These are phyloP conservation scores for Plantago major DNA, from an alignment of 257 asterid species.

Conservation along the genomic window DNA sequence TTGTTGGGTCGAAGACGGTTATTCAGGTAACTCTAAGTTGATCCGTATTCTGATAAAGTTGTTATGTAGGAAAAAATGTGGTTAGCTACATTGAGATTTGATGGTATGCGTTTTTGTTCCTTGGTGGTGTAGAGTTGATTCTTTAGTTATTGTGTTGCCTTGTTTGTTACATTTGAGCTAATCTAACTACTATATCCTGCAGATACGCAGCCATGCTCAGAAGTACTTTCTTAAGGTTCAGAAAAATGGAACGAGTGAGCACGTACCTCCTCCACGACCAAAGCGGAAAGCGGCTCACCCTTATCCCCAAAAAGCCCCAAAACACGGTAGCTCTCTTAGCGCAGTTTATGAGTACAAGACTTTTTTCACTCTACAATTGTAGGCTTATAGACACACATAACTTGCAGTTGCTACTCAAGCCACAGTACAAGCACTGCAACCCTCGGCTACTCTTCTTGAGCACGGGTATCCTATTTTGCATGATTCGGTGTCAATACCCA, in stretches of 20 bases:
- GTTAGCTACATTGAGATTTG: background rate
- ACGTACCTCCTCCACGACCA: conserved; percentile 96
- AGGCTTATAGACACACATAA: conserved; percentile 10
- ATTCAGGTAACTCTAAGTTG: conserved; percentile 48
- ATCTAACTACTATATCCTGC: conserved; percentile 25
- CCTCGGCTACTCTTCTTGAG: conserved; percentile 46
- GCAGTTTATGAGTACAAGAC: background rate
- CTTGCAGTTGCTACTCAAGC: conserved; percentile 37
- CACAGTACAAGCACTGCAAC: conserved; percentile 31
- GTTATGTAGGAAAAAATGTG: no score
- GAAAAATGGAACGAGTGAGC: conserved; percentile 79
- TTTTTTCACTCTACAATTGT: conserved; percentile 3
- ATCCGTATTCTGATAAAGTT: no score
- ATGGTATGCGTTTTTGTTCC: no score
- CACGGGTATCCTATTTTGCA: conserved; percentile 36
- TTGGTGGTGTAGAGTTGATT: no score
- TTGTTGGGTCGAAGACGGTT: conserved; percentile 76
- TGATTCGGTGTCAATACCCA: conserved; percentile 42
- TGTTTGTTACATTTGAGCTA: conserved; percentile 13
- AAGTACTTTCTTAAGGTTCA: conserved; percentile 86
- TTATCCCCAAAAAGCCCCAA: conserved; percentile 84
- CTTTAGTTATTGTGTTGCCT: background rate
- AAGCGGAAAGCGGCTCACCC: conserved; percentile 94
- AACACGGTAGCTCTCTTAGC: conserved; percentile 19
- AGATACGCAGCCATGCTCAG: conserved; percentile 98